These are phyloP conservation scores for Magnaporthiopsis rhizophila DNA, from an alignment of 2,329 filamentous ascomycete genomes.

Conservation along the genomic window DNA sequence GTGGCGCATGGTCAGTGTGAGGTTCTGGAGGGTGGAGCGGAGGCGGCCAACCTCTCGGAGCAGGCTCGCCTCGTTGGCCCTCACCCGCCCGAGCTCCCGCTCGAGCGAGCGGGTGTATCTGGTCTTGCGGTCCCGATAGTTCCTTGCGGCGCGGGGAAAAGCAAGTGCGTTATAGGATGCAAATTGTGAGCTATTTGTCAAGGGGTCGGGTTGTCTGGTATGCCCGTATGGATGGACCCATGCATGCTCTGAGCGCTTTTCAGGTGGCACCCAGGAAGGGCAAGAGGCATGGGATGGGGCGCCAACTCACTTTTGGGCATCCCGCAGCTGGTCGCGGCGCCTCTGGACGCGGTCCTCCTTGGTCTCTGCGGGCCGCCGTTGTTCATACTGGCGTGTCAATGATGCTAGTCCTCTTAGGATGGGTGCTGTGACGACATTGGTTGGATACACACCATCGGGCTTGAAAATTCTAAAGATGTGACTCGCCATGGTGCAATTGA, in stretches of 20 bases:
- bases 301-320: conserved; percentile 19
- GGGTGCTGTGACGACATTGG: too few relatives aligned
- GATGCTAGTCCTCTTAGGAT: too few relatives aligned
- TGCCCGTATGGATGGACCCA: too few relatives aligned
- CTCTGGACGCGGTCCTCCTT: conserved; percentile 19
- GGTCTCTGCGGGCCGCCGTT: neutral
- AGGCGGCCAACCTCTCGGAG: conserved; percentile 14
- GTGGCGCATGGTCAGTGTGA: conserved; percentile 12
- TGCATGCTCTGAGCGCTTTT: too few relatives aligned
- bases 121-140: conserved; percentile 23
- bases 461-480: conserved; percentile 27
- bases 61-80: conserved; percentile 16
- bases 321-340: conserved; percentile 20
- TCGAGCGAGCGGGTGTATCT: conserved; percentile 21
- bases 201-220: too few relatives aligned
- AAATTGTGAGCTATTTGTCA: too few relatives aligned
- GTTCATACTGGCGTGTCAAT: too few relatives aligned
- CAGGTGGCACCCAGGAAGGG: too few relatives aligned
- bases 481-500: conserved; percentile 8
- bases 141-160: conserved; percentile 10
- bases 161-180: too few relatives aligned
- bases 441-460: conserved; percentile 17
- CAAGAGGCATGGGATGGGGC: too few relatives aligned
- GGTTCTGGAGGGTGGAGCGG: conserved; percentile 11
- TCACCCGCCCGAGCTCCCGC: conserved; percentile 15